phyloP scores from a whole-genome alignment of 2,329 filamentous ascomycete species.

The Sarocladium brachiariae region DNA sequence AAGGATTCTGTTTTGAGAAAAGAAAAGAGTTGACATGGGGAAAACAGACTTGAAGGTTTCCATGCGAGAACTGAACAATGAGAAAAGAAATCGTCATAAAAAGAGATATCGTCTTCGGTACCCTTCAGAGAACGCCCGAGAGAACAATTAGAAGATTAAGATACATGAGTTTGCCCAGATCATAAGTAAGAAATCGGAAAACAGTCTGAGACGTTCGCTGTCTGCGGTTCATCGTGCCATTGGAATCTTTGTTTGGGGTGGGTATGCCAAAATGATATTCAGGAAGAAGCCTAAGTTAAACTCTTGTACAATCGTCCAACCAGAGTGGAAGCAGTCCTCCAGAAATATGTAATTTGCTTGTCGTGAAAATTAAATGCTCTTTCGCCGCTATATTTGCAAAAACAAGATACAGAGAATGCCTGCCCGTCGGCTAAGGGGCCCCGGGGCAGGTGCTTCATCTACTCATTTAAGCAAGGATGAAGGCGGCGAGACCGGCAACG shows the following conservation, averaged over 20 bases:
- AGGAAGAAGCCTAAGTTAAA: constrained; percentile 26
- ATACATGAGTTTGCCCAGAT: constrained; percentile 9
- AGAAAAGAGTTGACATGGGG: not conserved
- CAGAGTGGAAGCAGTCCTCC: constrained; percentile 15
- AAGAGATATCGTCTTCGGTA: constrained; percentile 6
- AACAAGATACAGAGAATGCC: constrained; percentile 8
- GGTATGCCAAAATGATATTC: constrained; percentile 20
- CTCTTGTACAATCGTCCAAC: constrained; percentile 30
- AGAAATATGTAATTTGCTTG: constrained; percentile 21
- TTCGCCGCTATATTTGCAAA: constrained; percentile 29
- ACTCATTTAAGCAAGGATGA: constrained; percentile 45
- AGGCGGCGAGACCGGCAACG: constrained; percentile 45
- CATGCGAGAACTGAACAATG: constrained; percentile 3
- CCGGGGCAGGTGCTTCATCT: constrained; percentile 19
- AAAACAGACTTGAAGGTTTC: not conserved
- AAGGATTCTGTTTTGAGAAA: not conserved
- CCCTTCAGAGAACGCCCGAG: constrained; percentile 5
- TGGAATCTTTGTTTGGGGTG: too few species aligned
- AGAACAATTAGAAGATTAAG: constrained; percentile 10
- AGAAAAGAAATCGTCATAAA: constrained; percentile 6
- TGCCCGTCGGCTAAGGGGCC: constrained; percentile 20
- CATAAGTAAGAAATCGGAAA: not conserved
- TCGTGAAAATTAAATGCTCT: constrained; percentile 27
- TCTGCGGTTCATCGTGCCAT: not conserved
- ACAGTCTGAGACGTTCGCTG: not conserved